Evolutionary conservation across 2,329 filamentous ascomycete genomes (phyloP).

Genomic region (Apiospora kogelbergensis): DNA sequence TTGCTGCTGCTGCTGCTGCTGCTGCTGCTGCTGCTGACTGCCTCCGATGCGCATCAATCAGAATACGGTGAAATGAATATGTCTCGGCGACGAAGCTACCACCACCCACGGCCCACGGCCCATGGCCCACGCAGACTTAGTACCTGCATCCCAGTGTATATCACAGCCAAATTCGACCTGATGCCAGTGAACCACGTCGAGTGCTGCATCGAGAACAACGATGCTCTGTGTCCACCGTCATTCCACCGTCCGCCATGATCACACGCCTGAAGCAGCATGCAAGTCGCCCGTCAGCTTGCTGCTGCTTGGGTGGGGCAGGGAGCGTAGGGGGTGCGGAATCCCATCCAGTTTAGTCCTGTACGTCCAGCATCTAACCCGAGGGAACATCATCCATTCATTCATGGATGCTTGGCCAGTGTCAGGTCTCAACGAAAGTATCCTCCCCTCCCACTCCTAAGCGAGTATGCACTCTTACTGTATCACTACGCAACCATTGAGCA

Average conservation of each 20-base stretch:
- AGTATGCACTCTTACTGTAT: constrained; percentile 4
- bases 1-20: neutral
- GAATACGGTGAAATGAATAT: neutral
- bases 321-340: neutral
- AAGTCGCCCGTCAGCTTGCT: neutral
- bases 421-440: constrained; percentile 1
- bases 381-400: neutral
- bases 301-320: neutral
- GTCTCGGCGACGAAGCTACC: neutral
- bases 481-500: constrained; percentile 4
- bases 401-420: neutral
- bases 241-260: neutral
- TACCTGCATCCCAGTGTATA: neutral
- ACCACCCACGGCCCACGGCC: too few relatives aligned
- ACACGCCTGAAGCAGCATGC: neutral
- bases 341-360: neutral
- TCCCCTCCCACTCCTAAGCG: constrained; percentile 1
- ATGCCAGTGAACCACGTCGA: neutral
- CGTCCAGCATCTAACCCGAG: neutral
- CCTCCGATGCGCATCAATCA: constrained; percentile 5
- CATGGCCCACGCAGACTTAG: neutral
- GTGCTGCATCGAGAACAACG: neutral
- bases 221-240: too few relatives aligned
- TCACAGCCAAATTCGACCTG: neutral
- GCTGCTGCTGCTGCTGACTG: neutral